Conservation (phyloP, 257 asterid species). For the Solanum chaucha region DNA sequence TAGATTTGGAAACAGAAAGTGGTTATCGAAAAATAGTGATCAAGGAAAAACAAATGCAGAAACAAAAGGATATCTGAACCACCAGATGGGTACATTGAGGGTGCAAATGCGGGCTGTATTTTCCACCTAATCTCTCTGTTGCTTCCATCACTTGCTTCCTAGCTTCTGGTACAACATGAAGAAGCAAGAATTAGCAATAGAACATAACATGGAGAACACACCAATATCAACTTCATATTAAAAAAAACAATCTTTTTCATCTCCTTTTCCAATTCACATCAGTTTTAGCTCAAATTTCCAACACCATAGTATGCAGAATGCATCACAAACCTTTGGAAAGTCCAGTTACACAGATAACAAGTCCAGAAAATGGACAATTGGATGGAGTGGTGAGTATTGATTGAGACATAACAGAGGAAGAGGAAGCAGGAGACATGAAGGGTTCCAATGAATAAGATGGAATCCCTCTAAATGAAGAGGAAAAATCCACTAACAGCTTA, state of each 20-base stretch:
- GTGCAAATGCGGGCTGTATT: constrained; percentile 87
- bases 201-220: background rate
- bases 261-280: background rate
- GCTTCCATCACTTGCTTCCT: constrained; percentile 97
- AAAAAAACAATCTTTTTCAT: background rate
- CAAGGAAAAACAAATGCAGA: background rate
- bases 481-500: constrained; percentile 50
- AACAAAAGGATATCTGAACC: constrained; percentile 88
- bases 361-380: constrained; percentile 64
- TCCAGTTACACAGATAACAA: constrained; percentile 87
- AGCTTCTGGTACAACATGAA: constrained; percentile 40
- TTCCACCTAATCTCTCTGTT: constrained; percentile 85
- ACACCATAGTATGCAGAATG: background rate
- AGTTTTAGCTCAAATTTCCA: background rate
- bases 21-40: background rate
- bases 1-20: background rate
- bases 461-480: constrained; percentile 64
- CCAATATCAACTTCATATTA: background rate
- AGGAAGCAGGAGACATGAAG: constrained; percentile 41
- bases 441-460: constrained; percentile 43
- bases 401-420: constrained; percentile 30
- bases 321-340: constrained; percentile 60
- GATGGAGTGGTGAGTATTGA: constrained; percentile 25
- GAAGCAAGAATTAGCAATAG: background rate
- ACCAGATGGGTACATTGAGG: constrained; percentile 97